Evolutionary conservation across 2,329 filamentous ascomycete species (phyloP).

Genomic region (Taxawa tesnikishii): DNA sequence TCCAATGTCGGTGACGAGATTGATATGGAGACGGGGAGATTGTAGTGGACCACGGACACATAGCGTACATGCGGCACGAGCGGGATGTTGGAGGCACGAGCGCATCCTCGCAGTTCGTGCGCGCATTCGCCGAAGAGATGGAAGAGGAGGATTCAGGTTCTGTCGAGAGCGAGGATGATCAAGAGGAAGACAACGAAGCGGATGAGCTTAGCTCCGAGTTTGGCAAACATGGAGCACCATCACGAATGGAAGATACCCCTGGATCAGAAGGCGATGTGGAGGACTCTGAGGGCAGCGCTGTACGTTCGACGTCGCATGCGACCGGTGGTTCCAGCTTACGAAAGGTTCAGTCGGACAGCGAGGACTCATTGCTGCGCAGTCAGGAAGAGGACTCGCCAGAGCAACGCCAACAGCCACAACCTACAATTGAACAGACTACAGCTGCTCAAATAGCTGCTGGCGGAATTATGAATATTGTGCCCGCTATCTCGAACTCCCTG

Average conservation of each 20-base stretch:
- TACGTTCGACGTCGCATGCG: too few species aligned
- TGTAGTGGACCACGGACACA: slow-evolving; percentile 82
- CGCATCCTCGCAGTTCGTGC: slow-evolving; percentile 16
- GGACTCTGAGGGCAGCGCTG: slow-evolving; percentile 3
- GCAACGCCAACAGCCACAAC: too few species aligned
- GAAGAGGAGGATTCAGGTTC: slow-evolving; percentile 17
- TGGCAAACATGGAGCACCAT: too few species aligned
- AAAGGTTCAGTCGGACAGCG: too few species aligned
- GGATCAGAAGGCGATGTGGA: not conserved
- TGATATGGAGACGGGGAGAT: slow-evolving; percentile 71
- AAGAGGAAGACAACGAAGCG: slow-evolving; percentile 23
- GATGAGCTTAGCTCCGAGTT: slow-evolving; percentile 9
- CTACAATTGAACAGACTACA: too few species aligned
- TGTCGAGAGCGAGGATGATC: slow-evolving; percentile 14
- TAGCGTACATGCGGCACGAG: slow-evolving; percentile 51
- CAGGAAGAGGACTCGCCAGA: too few species aligned
- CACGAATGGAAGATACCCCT: too few species aligned
- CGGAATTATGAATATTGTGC: slow-evolving; percentile 5
- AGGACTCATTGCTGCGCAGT: too few species aligned
- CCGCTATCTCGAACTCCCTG: slow-evolving; percentile 5
- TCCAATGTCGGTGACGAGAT: slow-evolving; percentile 79
- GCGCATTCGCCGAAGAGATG: slow-evolving; percentile 17
- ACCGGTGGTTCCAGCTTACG: too few species aligned
- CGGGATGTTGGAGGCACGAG: slow-evolving; percentile 31
- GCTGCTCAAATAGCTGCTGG: not conserved